Evolutionary conservation across 2,329 filamentous ascomycete genomes (phyloP), one percentile per base, ranked within the genome.

Genomic region (Gremmenia infestans): DNA sequence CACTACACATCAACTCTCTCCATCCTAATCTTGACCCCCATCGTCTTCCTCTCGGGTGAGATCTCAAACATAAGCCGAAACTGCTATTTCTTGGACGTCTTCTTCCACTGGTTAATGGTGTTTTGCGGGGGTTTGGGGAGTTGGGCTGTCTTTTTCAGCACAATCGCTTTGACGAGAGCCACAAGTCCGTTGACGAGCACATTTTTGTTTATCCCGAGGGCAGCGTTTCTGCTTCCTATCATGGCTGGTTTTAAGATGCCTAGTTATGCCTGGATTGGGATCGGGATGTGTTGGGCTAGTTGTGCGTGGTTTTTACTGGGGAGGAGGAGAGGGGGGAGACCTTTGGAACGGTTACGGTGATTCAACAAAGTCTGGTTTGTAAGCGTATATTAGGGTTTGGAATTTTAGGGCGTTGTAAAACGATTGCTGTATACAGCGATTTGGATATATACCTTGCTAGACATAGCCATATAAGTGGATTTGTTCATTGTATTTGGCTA

Each of bases 81-180:
- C 57, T 79, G 79, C 54, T 79, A 80, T 53, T 77, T 80, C 66
- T 72, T 81, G 11, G 78, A 81, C 55, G 76, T 80, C 1, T 77
- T 77, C 2, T 81, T 77, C 65, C 80, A 80, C 68, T 81, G 78
- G 78, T 68, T 81, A 43, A 76, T 81, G 72, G 74, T 77, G 40
- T 62, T 75, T 4, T 76, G 76, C 54, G 76, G 76, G 2, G 76
- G 76, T 2, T 65, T 78, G 6, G 76, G 75, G 3, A 73, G 71
- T 0, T 78, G 74, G 67, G 73, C 76, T 5, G 74, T 79, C 4
- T 80, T 81, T 57, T 71, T 71, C 2, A 68, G 72, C n/a, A 77
- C 74, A 2, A 67, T 80, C 50, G 66, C 79, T 15, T 67, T 81
- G 37, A 73, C 77, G 17, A 74, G 78, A 58, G 73, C 76, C 1